Base-by-base conservation (phyloP, 2,329 filamentous ascomycete genomes). In the Xenosphaeropsis pyriputrescens region DNA sequence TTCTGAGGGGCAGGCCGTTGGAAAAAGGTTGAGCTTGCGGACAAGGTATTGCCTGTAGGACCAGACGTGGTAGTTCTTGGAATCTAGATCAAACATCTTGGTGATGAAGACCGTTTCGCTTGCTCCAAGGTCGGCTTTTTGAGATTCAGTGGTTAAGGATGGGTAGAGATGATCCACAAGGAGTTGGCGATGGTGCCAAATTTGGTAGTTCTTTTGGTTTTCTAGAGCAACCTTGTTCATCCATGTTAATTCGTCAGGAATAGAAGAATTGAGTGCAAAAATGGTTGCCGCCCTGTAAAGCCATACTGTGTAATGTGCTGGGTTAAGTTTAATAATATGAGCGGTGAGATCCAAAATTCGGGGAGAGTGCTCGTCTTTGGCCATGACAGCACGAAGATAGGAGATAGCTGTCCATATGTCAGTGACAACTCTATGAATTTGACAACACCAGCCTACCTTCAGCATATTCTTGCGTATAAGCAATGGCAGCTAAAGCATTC, bases 61-160 rank as follows among this genome's bases (percentile, higher is more conserved):
- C 91, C 91, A 98, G 35, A 96, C 91, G 56, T 98, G 91, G 57
- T 98, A 96, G 64, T 98, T 98, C 63, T 98, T 98, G 36, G 81
- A 75, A 56, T 98, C 91, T 49, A 82, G 70, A 31, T 69, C 71
- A 39, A 98, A 78, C 72, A 98, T 96, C 34, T 68, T 60, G 41
- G 68, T 70, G 42, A 95, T 71, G 57, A 96, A 96, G 12, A 67
- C 67, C 15, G 70, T 66, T 61, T 98, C 91, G 3, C 71, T 72
- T 4, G 65, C 56, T 9, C 72, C 74, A 37, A 85, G 68, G 14
- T 55, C 64, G 12, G 72, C 62, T 41, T 67, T 67, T 55, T 66
- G 76, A 56, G 48, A 70, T 56, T 62, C 79, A 63, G 73, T 83
- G 60, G 72, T 58, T 47, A 66, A 59, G 59, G 72, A 58, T 47